Conservation (phyloP, 306 rosid genomes). For the Potentilla sterilis region DNA sequence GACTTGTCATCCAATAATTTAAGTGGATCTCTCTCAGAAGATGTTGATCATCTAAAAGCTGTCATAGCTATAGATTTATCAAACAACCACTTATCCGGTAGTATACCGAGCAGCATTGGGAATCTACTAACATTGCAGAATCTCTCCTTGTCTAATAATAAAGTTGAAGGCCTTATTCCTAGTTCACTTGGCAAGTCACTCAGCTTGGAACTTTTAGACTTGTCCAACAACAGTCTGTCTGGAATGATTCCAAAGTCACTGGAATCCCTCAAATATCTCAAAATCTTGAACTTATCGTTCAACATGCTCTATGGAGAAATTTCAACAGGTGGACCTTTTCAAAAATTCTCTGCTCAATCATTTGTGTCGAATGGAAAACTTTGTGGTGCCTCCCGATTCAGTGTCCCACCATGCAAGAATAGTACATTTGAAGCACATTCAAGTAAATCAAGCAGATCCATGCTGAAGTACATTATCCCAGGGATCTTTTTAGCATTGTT, state of each 20-base stretch:
- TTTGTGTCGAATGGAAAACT: conserved; percentile 19
- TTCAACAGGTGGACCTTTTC: conserved; percentile 21
- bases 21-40: no score
- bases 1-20: no score
- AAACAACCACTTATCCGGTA: background rate
- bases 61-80: background rate
- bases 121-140: background rate
- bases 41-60: background rate
- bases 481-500: background rate
- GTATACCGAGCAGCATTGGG: background rate
- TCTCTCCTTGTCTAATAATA: background rate
- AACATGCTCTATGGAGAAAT: conserved; percentile 28
- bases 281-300: conserved; percentile 7
- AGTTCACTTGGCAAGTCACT: background rate
- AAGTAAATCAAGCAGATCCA: background rate
- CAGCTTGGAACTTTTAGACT: background rate
- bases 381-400: conserved; percentile 15
- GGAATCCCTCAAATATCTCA: background rate
- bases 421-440: background rate
- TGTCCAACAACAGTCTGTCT: background rate
- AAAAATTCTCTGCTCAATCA: conserved; percentile 18
- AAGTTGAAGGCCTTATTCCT: background rate
- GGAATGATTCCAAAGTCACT: conserved; percentile 12
- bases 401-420: conserved; percentile 12
- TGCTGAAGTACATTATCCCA: conserved; percentile 1